phyloP scores from a whole-genome alignment of 192 early-diverging fungal genomes.

The Kappamyces sp. region DNA sequence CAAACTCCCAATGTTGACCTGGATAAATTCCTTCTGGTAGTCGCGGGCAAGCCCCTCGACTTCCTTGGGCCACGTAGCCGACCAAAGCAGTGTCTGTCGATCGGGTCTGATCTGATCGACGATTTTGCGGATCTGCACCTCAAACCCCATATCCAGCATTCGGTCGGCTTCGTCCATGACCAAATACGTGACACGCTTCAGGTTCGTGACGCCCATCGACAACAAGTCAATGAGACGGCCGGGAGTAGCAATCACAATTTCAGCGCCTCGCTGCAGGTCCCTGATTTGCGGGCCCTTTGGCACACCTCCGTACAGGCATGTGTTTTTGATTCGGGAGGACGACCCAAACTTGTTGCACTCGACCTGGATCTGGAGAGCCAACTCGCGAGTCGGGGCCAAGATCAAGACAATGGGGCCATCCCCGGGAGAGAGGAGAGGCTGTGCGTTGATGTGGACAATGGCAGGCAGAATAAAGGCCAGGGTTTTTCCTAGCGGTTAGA shows the following conservation, averaged over 20 bases:
- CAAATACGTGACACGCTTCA: slow-evolving; percentile 91
- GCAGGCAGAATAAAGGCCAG: slow-evolving; percentile 90
- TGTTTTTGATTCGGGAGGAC: slow-evolving; percentile 84
- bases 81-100: slow-evolving; percentile 98
- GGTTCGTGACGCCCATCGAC: slow-evolving; percentile 78
- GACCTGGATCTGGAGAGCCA: slow-evolving; percentile 94
- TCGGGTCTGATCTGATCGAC: slow-evolving; percentile 92
- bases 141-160: slow-evolving; percentile 99
- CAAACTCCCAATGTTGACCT: slow-evolving; percentile 92
- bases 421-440: slow-evolving; percentile 82
- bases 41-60: slow-evolving; percentile 88
- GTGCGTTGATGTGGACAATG: slow-evolving; percentile 97
- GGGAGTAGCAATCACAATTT: slow-evolving; percentile 97
- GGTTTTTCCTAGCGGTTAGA: slow-evolving; percentile 65
- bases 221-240: slow-evolving; percentile 98
- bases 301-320: slow-evolving; percentile 94
- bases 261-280: slow-evolving; percentile 77
- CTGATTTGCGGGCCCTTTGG: slow-evolving; percentile 85
- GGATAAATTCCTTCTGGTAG: slow-evolving; percentile 89
- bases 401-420: slow-evolving; percentile 97
- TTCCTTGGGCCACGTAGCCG: slow-evolving; percentile 98
- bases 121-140: slow-evolving; percentile 96
- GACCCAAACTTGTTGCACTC: slow-evolving; percentile 92
- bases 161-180: slow-evolving; percentile 99
- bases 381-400: slow-evolving; percentile 92